A percentile compares a stretch with the other conserved stretches of the same genome.
Conservation (phyloP, 1,284 basidiomycete species). For the Fomitopsis palustris region DNA sequence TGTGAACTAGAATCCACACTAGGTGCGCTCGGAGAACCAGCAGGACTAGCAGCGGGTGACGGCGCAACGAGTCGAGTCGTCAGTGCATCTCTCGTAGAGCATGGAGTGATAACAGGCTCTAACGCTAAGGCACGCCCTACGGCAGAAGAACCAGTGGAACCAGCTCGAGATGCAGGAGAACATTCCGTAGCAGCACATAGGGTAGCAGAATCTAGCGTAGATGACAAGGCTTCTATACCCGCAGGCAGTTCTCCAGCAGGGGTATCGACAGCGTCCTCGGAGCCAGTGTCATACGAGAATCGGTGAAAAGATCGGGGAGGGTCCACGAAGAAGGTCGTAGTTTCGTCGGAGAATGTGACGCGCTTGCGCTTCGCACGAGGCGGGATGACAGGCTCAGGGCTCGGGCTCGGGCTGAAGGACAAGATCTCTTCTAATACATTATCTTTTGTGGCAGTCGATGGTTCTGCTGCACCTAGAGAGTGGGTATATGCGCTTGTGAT, state of each 20-base stretch:
- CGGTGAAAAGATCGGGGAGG: neutral
- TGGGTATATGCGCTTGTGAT: neutral
- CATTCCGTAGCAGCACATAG: neutral
- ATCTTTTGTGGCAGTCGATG: neutral
- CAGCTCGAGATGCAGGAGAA: no score
- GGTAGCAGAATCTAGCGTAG: neutral
- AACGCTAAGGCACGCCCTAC: no score
- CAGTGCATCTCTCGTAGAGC: neutral
- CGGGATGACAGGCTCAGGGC: neutral
- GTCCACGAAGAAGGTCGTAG: neutral
- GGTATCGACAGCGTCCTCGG: neutral
- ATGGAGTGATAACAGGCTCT: neutral
- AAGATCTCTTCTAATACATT: neutral
- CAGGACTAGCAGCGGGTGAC: neutral
- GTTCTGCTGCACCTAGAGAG: neutral
- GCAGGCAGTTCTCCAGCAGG: neutral
- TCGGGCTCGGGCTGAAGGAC: neutral
- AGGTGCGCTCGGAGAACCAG: neutral
- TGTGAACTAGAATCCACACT: neutral
- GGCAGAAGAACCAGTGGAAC: no score
- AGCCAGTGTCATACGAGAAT: neutral
- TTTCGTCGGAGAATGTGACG: neutral
- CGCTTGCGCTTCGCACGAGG: constrained; percentile 3
- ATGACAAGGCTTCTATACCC: no score
- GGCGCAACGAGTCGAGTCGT: neutral